Percentiles rank a stretch among this genome's conserved stretches.
Evolutionary conservation across 176 grass and related monocot species (phyloP).

Genomic region (Lolium rigidum): DNA sequence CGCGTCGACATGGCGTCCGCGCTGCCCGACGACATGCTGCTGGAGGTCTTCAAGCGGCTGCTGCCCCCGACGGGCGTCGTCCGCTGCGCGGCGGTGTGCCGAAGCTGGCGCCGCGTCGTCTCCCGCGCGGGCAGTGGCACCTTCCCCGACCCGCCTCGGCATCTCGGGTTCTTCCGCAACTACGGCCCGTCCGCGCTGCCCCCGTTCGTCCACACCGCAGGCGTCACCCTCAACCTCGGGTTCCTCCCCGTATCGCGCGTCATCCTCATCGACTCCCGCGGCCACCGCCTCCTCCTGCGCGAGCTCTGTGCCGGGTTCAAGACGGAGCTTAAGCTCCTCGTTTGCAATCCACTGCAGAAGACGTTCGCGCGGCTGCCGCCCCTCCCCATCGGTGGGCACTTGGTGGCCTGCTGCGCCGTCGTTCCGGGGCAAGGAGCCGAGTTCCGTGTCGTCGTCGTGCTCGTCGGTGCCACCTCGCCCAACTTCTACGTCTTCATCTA

Average conservation of each 20-base stretch:
- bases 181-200: constrained; percentile 25
- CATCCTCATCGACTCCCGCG: constrained; percentile 35
- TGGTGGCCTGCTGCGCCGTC: constrained; percentile 26
- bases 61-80: not conserved
- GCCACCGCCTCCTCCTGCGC: constrained; percentile 38
- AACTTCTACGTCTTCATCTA: constrained; percentile 27
- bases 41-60: constrained; percentile 45
- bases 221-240: not conserved
- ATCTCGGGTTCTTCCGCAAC: constrained; percentile 48
- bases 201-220: constrained; percentile 38
- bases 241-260: constrained; percentile 13
- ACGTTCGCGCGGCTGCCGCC: constrained; percentile 12
- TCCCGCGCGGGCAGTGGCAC: not conserved
- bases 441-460: constrained; percentile 53
- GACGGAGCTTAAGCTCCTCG: constrained; percentile 20
- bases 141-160: constrained; percentile 23
- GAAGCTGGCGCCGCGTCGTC: constrained; percentile 39
- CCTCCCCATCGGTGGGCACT: not conserved
- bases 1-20: not conserved
- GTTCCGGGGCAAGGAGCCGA: not conserved
- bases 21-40: constrained; percentile 46
- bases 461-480: constrained; percentile 15
- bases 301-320: not conserved
- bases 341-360: constrained; percentile 43
- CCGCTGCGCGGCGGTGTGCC: constrained; percentile 50